These are phyloP conservation scores for Besnoitia besnoiti DNA, from an alignment of 169 alveolate genomes.

Conservation along the genomic window DNA sequence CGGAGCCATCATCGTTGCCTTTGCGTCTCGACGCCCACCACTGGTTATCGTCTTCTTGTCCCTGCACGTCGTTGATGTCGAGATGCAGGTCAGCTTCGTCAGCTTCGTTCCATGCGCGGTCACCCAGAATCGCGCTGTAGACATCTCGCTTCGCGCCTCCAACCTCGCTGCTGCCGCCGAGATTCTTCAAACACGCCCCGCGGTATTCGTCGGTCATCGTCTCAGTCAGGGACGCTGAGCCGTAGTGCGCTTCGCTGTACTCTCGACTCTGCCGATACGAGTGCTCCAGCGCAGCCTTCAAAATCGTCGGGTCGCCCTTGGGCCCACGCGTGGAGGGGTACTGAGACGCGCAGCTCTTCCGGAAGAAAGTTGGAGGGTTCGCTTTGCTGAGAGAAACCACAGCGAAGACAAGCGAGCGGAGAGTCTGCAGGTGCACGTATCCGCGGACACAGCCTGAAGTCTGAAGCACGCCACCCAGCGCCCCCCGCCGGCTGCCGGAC, in stretches of 20 bases:
- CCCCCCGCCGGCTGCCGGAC: too few species aligned
- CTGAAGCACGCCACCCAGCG: too few species aligned
- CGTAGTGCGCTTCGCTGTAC: not conserved
- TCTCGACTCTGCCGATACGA: not conserved
- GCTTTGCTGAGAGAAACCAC: not conserved
- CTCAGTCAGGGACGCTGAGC: not conserved
- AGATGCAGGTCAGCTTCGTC: constrained; percentile 8
- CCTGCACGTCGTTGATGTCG: not conserved
- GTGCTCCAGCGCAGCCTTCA: constrained; percentile 42
- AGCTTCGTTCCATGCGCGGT: not conserved
- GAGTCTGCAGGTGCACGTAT: too few species aligned
- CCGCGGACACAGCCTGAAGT: too few species aligned
- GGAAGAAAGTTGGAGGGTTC: constrained; percentile 36
- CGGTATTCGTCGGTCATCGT: constrained; percentile 17
- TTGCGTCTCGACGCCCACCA: not conserved
- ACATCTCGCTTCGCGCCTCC: not conserved
- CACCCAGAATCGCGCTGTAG: constrained; percentile 15
- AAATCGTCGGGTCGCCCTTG: not conserved
- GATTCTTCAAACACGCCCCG: not conserved
- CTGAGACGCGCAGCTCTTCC: constrained; percentile 39
- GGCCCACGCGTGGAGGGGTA: constrained; percentile 3
- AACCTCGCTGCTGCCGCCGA: not conserved
- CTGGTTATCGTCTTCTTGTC: not conserved
- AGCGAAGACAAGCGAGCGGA: not conserved
- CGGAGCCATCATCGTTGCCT: not conserved